phyloP scores from a whole-genome alignment of 345 rosid species.

The Firmiana major region DNA sequence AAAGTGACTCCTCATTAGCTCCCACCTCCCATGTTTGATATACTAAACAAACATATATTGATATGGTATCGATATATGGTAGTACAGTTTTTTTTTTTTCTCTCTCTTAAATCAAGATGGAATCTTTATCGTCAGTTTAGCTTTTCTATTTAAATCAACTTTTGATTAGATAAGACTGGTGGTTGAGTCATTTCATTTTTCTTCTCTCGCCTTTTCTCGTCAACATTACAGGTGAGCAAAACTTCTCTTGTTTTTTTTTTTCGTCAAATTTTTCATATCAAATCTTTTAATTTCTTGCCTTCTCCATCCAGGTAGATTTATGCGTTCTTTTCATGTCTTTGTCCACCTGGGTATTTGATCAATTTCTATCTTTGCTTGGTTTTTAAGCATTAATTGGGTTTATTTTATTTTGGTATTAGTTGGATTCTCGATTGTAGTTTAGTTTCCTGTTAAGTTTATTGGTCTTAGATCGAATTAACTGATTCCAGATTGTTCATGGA shows the following conservation, averaged over 20 bases:
- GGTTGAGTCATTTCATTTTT: conserved; percentile 39
- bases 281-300: conserved; percentile 22
- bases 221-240: conserved; percentile 12
- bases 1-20: not conserved
- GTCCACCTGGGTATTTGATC: conserved; percentile 18
- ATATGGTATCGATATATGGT: too few species aligned
- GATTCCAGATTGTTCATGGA: not conserved
- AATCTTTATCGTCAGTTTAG: conserved; percentile 22
- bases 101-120: not conserved
- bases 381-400: conserved; percentile 16
- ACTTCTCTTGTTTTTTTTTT: not conserved
- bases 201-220: conserved; percentile 5
- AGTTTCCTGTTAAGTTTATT: not conserved
- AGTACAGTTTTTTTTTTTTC: not conserved
- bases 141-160: not conserved
- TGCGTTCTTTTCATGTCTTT: not conserved
- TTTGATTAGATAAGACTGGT: conserved; percentile 31
- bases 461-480: conserved; percentile 6
- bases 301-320: conserved; percentile 22
- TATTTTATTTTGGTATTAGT: not conserved
- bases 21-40: not conserved
- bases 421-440: not conserved
- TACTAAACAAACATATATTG: too few species aligned
- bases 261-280: not conserved
- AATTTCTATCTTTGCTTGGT: conserved; percentile 7